Evolutionary conservation across 148 eudicot genomes (phyloP).

Genomic region (Euryodendron excelsum): DNA sequence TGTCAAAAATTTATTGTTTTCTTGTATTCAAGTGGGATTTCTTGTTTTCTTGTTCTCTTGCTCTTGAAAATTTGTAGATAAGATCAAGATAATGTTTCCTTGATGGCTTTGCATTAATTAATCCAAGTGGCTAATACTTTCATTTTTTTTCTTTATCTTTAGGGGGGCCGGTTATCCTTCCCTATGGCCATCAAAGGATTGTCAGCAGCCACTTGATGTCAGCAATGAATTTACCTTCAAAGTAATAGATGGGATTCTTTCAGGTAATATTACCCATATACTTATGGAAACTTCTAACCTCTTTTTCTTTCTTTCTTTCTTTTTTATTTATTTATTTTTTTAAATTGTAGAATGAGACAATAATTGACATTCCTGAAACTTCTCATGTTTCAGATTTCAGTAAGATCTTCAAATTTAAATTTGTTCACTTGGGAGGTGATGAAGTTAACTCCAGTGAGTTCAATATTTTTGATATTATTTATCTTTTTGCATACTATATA

Average conservation of each 20-base stretch:
- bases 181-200: conserved; percentile 73
- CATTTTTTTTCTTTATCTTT: not conserved
- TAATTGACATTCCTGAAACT: not conserved
- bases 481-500: not conserved
- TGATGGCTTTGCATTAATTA: conserved; percentile 1
- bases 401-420: conserved; percentile 75
- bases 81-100: conserved; percentile 1
- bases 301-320: too few species aligned
- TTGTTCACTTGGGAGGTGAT: conserved; percentile 94
- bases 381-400: conserved; percentile 75
- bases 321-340: too few species aligned
- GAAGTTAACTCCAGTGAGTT: conserved; percentile 86
- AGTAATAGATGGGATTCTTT: conserved; percentile 81
- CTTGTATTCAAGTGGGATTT: too few species aligned
- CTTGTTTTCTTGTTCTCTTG: not conserved
- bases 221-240: conserved; percentile 89
- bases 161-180: conserved; percentile 86
- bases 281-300: not conserved
- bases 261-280: conserved; percentile 40
- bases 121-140: not conserved
- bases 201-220: conserved; percentile 93
- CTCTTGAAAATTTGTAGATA: not conserved
- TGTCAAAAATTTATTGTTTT: too few species aligned
- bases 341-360: not conserved
- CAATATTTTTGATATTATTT: not conserved